These are phyloP conservation scores for Drechslerella dactyloides DNA, from an alignment of 2,329 filamentous ascomycete genomes.

Conservation along the genomic window DNA sequence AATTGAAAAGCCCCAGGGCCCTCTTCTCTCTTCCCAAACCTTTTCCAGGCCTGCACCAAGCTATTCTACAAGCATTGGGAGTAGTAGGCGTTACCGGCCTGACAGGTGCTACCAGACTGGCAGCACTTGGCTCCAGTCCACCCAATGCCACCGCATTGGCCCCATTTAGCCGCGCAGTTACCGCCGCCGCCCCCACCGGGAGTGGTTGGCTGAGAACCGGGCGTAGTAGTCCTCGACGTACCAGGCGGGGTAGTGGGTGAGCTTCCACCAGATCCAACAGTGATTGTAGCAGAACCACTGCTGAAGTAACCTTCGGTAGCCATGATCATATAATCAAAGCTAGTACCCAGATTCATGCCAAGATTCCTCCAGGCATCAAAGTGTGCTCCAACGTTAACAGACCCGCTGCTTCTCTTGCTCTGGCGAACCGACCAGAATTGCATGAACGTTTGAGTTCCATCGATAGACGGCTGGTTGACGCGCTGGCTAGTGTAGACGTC, in stretches of 20 bases:
- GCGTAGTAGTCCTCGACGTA: slow-evolving; percentile 12
- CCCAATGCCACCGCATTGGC: slow-evolving; percentile 57
- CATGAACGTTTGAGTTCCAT: slow-evolving; percentile 63
- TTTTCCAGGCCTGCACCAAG: neutral
- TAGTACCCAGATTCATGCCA: slow-evolving; percentile 62
- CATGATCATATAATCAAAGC: slow-evolving; percentile 64
- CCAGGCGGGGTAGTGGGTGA: slow-evolving; percentile 20
- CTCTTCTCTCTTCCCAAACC: neutral
- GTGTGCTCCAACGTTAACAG: slow-evolving; percentile 63
- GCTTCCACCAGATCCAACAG: slow-evolving; percentile 56
- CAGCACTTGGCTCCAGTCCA: slow-evolving; percentile 57
- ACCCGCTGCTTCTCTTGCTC: slow-evolving; percentile 63
- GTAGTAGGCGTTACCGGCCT: slow-evolving; percentile 56
- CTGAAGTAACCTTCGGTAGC: slow-evolving; percentile 65
- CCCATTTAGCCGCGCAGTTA: slow-evolving; percentile 56
- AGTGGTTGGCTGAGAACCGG: neutral
- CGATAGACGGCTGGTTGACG: slow-evolving; percentile 61
- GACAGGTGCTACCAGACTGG: slow-evolving; percentile 56
- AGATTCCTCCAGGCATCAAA: slow-evolving; percentile 64
- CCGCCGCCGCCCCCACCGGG: slow-evolving; percentile 4
- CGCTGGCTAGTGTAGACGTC: slow-evolving; percentile 59
- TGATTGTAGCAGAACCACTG: slow-evolving; percentile 62
- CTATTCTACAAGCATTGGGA: slow-evolving; percentile 48
- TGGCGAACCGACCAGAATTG: slow-evolving; percentile 65
- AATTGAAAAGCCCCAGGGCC: neutral